Percentiles rank a stretch among this genome's conserved stretches.
Conservation (phyloP, 257 asterid genomes). For the Salvia splendens region DNA sequence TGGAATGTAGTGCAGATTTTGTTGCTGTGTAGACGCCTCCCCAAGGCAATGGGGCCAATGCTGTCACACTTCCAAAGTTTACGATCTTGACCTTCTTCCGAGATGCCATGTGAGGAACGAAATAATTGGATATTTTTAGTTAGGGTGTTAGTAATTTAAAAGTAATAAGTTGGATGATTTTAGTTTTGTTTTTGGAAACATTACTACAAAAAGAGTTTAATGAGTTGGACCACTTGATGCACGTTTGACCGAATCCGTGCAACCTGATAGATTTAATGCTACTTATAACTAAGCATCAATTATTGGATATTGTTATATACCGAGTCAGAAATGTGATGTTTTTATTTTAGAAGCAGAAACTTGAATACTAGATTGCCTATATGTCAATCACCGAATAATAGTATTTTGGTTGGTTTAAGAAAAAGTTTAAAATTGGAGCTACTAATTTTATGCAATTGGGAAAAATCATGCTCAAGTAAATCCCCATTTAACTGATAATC, state of each 20-base stretch:
- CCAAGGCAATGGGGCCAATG: constrained; percentile 80
- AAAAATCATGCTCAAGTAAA: background rate
- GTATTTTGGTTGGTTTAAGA: background rate
- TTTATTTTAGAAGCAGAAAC: background rate
- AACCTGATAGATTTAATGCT: too few species aligned
- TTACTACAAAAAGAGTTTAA: too few species aligned
- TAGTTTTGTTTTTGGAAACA: too few species aligned
- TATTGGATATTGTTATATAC: too few species aligned
- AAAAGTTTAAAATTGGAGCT: background rate
- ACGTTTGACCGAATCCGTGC: too few species aligned
- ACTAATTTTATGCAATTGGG: background rate
- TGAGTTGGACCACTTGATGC: too few species aligned
- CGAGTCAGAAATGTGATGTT: background rate
- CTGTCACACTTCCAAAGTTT: constrained; percentile 82
- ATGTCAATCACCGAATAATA: background rate
- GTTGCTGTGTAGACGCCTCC: constrained; percentile 78
- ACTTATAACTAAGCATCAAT: too few species aligned
- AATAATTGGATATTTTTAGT: too few species aligned
- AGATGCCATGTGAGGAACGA: constrained; percentile 93
- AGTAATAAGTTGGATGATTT: too few species aligned
- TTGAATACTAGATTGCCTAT: background rate
- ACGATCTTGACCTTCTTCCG: constrained; percentile 89
- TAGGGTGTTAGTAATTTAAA: too few species aligned
- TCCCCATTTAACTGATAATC: constrained; percentile 25
- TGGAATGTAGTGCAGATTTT: constrained; percentile 87